Evolutionary conservation across 2,329 filamentous ascomycete genomes (phyloP), one percentile per base, ranked within the genome.

Genomic region (Aureobasidium sp.): DNA sequence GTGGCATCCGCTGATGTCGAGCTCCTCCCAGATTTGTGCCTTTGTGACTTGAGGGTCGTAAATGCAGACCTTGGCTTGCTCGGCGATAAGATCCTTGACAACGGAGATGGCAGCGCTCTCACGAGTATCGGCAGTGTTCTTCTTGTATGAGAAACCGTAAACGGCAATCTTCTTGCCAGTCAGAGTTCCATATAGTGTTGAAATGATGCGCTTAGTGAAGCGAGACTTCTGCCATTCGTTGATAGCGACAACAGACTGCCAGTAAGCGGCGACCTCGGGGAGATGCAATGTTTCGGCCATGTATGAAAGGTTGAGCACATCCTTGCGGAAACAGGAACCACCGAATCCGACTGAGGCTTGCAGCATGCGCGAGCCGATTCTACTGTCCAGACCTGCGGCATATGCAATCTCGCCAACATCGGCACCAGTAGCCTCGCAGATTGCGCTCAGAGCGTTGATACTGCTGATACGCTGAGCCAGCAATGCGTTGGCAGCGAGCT

Each of bases 251-350:
- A 93, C 87, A 62, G 85, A 81, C 63, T 80, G 79, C 89, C 89
- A 93, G 76, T 91, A 92, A 65, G 85, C 81, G 37, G 85, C 87
- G 0, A 92, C 88, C 67, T 91, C 86, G 4, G 82, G 80, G 11
- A 91, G 77, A 57, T 86, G 83, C 60, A 91, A 78, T 3, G 82
- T 84, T 67, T 90, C 86, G 16, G 89, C 86, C 34, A 92, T 79
- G 74, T 92, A 91, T 21, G 86, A 83, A 41, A 93, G 76, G 72
- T 83, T 88, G 53, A 89, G 78, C 45, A 91, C 83, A 69, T 93
- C 89, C 74, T 93, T 93, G 73, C 87, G 85, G 79, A 93, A 91
- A 74, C 89, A 93, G 64, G 85, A 88, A 25, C 89, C 89, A 60
- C 89, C 89, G 68, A 92, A 93, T 16, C 89, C 89, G 37, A 91